These are phyloP conservation scores for Lactarius pseudohatsudake DNA, from an alignment of 768 basidiomycete species.

Conservation along the genomic window DNA sequence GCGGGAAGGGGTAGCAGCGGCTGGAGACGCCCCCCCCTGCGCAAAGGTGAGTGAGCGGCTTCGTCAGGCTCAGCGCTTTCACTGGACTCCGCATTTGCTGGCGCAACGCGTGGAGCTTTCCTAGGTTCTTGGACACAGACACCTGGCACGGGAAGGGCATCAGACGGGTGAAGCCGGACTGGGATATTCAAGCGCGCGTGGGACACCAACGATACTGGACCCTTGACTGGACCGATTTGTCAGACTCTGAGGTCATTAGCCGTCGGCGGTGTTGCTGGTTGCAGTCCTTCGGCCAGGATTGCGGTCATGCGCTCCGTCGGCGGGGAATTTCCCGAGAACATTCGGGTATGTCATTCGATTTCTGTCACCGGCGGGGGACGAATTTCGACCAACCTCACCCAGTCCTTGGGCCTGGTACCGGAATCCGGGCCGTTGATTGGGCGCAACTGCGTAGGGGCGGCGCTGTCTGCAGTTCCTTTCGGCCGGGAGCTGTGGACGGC, in stretches of 20 bases:
- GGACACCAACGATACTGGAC: background rate
- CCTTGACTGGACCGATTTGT: slow-evolving; percentile 7
- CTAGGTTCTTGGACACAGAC: slow-evolving; percentile 3
- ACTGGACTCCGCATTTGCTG: slow-evolving; percentile 8
- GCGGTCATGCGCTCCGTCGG: slow-evolving; percentile 12
- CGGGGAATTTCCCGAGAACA: background rate
- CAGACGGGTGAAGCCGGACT: background rate
- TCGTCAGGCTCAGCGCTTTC: background rate
- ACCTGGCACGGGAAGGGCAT: slow-evolving; percentile 4
- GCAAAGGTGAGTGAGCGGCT: slow-evolving; percentile 18
- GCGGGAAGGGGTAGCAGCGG: background rate
- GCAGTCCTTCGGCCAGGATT: slow-evolving; percentile 25
- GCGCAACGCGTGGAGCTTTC: slow-evolving; percentile 1
- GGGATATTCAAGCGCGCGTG: background rate
- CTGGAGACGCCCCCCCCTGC: background rate
- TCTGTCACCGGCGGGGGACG: background rate
- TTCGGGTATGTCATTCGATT: slow-evolving; percentile 12
- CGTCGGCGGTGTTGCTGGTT: slow-evolving; percentile 15
- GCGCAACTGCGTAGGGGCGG: slow-evolving; percentile 7
- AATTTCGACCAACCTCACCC: background rate
- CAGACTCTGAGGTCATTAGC: background rate
- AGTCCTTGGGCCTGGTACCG: background rate
- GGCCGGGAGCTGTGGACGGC: slow-evolving; percentile 20
- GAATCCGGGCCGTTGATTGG: background rate
- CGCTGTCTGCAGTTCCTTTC: slow-evolving; percentile 21